Conservation (phyloP, 768 basidiomycete genomes). For the Podaxis rugospora region DNA sequence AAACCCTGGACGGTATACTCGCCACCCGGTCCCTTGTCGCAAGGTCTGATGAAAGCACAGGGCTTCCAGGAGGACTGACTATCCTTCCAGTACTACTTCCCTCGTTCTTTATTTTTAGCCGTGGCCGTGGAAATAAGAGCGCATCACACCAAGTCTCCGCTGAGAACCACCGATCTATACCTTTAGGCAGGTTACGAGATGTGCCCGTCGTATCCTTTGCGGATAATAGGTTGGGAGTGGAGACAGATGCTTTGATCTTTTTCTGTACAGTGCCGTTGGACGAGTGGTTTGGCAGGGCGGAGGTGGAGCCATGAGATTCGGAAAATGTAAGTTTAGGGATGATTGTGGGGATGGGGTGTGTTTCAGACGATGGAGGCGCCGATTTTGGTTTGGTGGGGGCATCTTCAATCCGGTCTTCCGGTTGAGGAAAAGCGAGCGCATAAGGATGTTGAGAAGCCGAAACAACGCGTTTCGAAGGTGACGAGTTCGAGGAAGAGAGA, state of each 20-base stretch:
- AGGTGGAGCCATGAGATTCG: constrained; percentile 15
- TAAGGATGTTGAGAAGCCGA: constrained; percentile 42
- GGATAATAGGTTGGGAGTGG: constrained; percentile 58
- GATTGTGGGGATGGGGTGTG: not conserved
- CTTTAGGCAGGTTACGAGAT: constrained; percentile 25
- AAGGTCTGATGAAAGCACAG: constrained; percentile 23
- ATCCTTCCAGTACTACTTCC: constrained; percentile 27
- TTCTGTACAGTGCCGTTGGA: constrained; percentile 14
- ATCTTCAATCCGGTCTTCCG: not conserved
- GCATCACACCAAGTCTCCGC: constrained; percentile 84
- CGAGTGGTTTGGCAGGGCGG: constrained; percentile 12
- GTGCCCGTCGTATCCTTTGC: not conserved
- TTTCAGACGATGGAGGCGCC: constrained; percentile 4
- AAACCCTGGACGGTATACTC: constrained; percentile 39
- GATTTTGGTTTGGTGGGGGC: constrained; percentile 2
- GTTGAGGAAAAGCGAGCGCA: constrained; percentile 35
- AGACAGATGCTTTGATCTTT: constrained; percentile 51
- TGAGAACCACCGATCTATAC: constrained; percentile 62
- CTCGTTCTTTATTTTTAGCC: constrained; percentile 50
- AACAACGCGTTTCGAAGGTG: constrained; percentile 21
- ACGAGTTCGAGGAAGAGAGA: constrained; percentile 14
- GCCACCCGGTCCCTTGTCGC: constrained; percentile 11
- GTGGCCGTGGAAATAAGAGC: constrained; percentile 68
- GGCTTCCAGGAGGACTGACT: constrained; percentile 48
- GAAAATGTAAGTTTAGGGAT: constrained; percentile 11